A percentile compares a stretch with the other conserved stretches of the same genome.
phyloP scores from a whole-genome alignment of 805 yeast species.

The Brettanomyces anomalus region DNA sequence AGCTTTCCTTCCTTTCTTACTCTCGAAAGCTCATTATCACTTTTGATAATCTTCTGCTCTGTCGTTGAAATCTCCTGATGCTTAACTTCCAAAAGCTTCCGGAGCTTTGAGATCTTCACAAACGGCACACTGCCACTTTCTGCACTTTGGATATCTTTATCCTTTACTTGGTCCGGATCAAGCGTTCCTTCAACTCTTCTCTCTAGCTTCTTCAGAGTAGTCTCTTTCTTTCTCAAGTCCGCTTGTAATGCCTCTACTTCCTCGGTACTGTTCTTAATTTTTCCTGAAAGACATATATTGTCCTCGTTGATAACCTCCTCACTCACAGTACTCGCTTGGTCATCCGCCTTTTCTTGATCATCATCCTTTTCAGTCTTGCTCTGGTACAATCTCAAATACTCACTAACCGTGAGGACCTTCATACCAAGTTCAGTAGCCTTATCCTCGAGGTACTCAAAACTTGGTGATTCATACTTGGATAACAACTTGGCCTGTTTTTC shows the following conservation, averaged over 20 bases:
- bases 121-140: background rate
- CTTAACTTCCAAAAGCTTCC: background rate
- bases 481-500: background rate
- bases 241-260: background rate
- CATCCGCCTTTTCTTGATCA: background rate
- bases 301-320: background rate
- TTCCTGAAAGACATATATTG: background rate
- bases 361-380: background rate
- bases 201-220: background rate
- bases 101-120: background rate
- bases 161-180: background rate
- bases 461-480: slow-evolving; percentile 14
- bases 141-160: background rate
- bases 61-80: background rate
- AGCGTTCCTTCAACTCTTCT: background rate
- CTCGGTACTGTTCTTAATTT: background rate
- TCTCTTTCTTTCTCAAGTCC: background rate
- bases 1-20: slow-evolving; percentile 2
- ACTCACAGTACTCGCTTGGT: background rate
- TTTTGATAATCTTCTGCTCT: background rate
- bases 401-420: slow-evolving; percentile 5
- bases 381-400: background rate
- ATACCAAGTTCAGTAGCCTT: background rate
- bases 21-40: background rate
- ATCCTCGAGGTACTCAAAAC: slow-evolving; percentile 17